Percentiles rank a stretch among this genome's conserved stretches.
Conservation (phyloP, 495 filamentous ascomycete species). For the Penicillium cosmopolitanum region DNA sequence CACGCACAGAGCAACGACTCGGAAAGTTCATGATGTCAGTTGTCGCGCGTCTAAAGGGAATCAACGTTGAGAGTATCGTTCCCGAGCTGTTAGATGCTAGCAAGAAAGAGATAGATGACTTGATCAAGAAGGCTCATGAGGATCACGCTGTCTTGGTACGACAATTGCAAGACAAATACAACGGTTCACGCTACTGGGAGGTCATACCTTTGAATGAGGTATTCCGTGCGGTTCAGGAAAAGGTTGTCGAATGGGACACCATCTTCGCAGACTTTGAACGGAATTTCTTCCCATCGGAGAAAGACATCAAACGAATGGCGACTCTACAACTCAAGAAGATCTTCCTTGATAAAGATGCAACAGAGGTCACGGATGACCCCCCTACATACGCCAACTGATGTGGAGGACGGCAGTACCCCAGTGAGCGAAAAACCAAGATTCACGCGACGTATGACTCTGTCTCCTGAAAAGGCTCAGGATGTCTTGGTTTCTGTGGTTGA, state of each 20-base stretch:
- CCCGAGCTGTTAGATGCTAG: slow-evolving; percentile 82
- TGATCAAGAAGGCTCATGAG: slow-evolving; percentile 76
- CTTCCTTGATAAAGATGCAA: slow-evolving; percentile 84
- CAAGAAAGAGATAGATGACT: slow-evolving; percentile 74
- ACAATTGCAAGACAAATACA: slow-evolving; percentile 87
- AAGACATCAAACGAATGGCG: slow-evolving; percentile 91
- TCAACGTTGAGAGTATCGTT: slow-evolving; percentile 87
- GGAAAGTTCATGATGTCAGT: slow-evolving; percentile 87
- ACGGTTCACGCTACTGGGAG: slow-evolving; percentile 92
- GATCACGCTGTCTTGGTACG: slow-evolving; percentile 73
- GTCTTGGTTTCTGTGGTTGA: slow-evolving; percentile 72
- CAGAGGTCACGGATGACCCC: slow-evolving; percentile 59
- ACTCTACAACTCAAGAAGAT: slow-evolving; percentile 92
- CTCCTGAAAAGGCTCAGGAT: slow-evolving; percentile 69
- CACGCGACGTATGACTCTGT: slow-evolving; percentile 56
- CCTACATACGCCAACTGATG: slow-evolving; percentile 58
- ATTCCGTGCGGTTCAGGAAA: slow-evolving; percentile 86
- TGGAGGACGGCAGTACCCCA: slow-evolving; percentile 51
- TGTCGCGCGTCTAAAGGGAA: slow-evolving; percentile 77
- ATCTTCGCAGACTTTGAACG: slow-evolving; percentile 87
- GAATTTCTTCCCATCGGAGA: slow-evolving; percentile 94
- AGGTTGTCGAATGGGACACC: slow-evolving; percentile 90
- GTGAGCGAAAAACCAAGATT: slow-evolving; percentile 35
- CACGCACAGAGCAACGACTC: slow-evolving; percentile 75
- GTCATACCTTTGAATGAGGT: slow-evolving; percentile 90